A percentile compares a stretch with the other conserved stretches of the same genome.
phyloP scores from a whole-genome alignment of 768 basidiomycete genomes.

The Tricholoma furcatifolium region DNA sequence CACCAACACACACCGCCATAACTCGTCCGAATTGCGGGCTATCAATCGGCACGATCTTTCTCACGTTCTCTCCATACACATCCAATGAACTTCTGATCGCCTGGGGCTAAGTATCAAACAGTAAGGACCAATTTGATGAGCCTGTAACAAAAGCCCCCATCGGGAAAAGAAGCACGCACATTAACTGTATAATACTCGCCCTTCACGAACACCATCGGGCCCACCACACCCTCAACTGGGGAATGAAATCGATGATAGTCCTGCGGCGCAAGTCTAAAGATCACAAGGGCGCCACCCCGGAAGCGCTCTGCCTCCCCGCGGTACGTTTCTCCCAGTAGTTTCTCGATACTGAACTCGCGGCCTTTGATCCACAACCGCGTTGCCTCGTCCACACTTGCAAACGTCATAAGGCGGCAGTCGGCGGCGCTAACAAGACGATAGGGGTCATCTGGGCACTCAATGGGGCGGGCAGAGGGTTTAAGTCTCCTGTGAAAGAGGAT shows the following conservation, averaged over 20 bases:
- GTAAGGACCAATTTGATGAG: neutral
- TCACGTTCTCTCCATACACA: slow-evolving; percentile 91
- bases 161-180: slow-evolving; percentile 36
- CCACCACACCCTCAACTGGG: slow-evolving; percentile 83
- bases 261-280: slow-evolving; percentile 91
- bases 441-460: slow-evolving; percentile 71
- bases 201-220: slow-evolving; percentile 75
- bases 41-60: slow-evolving; percentile 92
- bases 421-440: slow-evolving; percentile 83
- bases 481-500: slow-evolving; percentile 60
- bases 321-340: slow-evolving; percentile 80
- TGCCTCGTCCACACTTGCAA: slow-evolving; percentile 82
- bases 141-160: neutral
- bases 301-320: slow-evolving; percentile 69
- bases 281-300: slow-evolving; percentile 78
- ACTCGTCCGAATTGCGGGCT: slow-evolving; percentile 88
- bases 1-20: slow-evolving; percentile 89
- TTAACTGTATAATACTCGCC: slow-evolving; percentile 99
- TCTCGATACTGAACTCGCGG: slow-evolving; percentile 81
- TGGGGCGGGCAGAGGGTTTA: slow-evolving; percentile 76
- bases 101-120: slow-evolving; percentile 62
- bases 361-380: slow-evolving; percentile 97
- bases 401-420: slow-evolving; percentile 95
- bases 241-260: slow-evolving; percentile 96
- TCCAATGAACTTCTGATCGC: slow-evolving; percentile 89